Conservation (phyloP, 1,139 yeast species). For the Saccharomycopsis hybrid region DNA sequence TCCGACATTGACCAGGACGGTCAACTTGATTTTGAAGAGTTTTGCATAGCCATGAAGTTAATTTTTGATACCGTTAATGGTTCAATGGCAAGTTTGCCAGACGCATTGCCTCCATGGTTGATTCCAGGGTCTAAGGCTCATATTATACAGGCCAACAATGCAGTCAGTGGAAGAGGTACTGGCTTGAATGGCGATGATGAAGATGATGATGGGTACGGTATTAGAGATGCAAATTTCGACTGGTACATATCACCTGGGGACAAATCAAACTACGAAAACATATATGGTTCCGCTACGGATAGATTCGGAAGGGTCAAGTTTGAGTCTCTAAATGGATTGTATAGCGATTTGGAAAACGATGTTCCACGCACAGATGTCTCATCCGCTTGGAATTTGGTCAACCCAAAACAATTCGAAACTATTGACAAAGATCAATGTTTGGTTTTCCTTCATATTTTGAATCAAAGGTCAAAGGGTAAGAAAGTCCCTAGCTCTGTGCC, state of each 20-base stretch:
- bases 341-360: slow-evolving; percentile 54
- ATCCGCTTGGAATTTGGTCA: slow-evolving; percentile 91
- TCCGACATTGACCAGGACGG: slow-evolving; percentile 95
- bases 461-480: slow-evolving; percentile 83
- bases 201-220: slow-evolving; percentile 24
- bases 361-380: slow-evolving; percentile 86
- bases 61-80: slow-evolving; percentile 89
- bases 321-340: slow-evolving; percentile 63
- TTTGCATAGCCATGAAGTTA: slow-evolving; percentile 93
- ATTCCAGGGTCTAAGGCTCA: slow-evolving; percentile 86
- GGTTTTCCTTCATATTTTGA: slow-evolving; percentile 82
- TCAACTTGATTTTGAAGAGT: slow-evolving; percentile 88
- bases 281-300: slow-evolving; percentile 72
- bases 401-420: slow-evolving; percentile 79
- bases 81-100: slow-evolving; percentile 56
- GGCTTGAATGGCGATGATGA: slow-evolving; percentile 26
- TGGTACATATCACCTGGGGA: slow-evolving; percentile 96
- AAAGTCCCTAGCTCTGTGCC: slow-evolving; percentile 92
- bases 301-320: slow-evolving; percentile 76
- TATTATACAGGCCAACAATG: slow-evolving; percentile 68
- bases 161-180: slow-evolving; percentile 26
- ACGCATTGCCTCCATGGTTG: slow-evolving; percentile 79
- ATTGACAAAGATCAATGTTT: slow-evolving; percentile 91
- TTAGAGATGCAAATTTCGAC: slow-evolving; percentile 49
- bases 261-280: slow-evolving; percentile 67